Conservation (phyloP, 306 rosid genomes). For the Lathyrus aphaca region DNA sequence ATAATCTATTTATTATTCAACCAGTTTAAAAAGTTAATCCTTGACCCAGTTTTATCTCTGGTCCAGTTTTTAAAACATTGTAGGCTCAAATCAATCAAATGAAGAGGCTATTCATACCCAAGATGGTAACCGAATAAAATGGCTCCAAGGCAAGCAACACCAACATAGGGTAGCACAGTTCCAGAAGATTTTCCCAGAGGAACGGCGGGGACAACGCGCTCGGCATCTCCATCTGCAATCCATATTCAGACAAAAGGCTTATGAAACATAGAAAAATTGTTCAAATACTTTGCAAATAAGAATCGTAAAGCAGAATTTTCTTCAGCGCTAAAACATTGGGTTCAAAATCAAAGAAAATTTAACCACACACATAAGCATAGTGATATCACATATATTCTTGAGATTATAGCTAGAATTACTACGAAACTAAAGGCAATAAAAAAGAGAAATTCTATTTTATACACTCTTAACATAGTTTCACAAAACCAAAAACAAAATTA, state of each 20-base stretch:
- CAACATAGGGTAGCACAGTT: conserved; percentile 90
- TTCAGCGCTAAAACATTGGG: conserved; percentile 1
- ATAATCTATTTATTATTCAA: too few species aligned
- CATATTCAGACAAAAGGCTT: conserved; percentile 20
- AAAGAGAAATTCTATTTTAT: too few species aligned
- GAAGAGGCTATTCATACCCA: conserved; percentile 61
- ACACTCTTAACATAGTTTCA: background rate
- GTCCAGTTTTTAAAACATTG: too few species aligned
- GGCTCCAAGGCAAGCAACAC: conserved; percentile 98
- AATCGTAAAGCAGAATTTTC: background rate
- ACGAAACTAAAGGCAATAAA: too few species aligned
- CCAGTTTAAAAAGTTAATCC: too few species aligned
- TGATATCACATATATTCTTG: background rate
- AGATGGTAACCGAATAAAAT: conserved; percentile 96
- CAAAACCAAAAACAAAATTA: conserved; percentile 7
- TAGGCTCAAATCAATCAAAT: background rate
- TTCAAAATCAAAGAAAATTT: conserved; percentile 13
- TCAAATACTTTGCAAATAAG: conserved; percentile 13
- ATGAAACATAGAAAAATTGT: conserved; percentile 4
- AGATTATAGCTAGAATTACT: background rate
- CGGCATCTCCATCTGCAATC: conserved; percentile 72
- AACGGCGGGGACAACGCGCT: conserved; percentile 53
- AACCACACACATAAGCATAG: conserved; percentile 9
- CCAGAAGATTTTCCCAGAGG: conserved; percentile 81
- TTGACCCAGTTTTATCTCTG: too few species aligned